Conservation (phyloP, 2,329 filamentous ascomycete genomes). For the Apiospora arundinis region DNA sequence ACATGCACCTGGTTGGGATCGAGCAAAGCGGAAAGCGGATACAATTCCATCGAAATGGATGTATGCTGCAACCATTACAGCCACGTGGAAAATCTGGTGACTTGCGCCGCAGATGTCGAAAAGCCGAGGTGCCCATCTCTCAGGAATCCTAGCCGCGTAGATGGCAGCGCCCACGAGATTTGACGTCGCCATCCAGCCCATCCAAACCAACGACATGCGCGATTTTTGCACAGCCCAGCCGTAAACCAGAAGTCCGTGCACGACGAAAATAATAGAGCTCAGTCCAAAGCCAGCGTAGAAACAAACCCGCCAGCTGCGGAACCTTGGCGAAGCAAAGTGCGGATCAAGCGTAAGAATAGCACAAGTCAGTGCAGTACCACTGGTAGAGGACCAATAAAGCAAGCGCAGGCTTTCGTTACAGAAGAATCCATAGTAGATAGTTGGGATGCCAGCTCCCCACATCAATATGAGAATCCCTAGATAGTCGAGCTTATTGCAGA, state of each 20-base stretch:
- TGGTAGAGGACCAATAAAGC: no score
- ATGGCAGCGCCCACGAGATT: slow-evolving; percentile 3
- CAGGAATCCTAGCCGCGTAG: slow-evolving; percentile 1
- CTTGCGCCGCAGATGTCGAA: slow-evolving; percentile 12
- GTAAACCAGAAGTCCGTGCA: neutral
- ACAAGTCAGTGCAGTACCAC: slow-evolving; percentile 13
- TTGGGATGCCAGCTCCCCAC: no score
- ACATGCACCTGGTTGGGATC: slow-evolving; percentile 9
- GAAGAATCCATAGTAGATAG: no score
- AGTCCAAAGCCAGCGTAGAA: neutral
- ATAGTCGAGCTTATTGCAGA: no score
- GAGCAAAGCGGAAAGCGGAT: slow-evolving; percentile 12
- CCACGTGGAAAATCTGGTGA: slow-evolving; percentile 13
- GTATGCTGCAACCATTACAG: slow-evolving; percentile 5
- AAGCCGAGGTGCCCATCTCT: slow-evolving; percentile 11
- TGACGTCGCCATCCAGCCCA: slow-evolving; percentile 4
- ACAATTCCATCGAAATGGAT: slow-evolving; percentile 14
- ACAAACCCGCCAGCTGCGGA: slow-evolving; percentile 4
- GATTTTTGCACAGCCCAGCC: slow-evolving; percentile 3
- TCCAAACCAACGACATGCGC: neutral
- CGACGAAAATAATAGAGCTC: neutral
- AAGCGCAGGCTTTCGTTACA: no score
- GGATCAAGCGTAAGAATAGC: slow-evolving; percentile 13
- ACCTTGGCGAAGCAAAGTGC: slow-evolving; percentile 4
- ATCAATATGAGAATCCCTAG: no score